These are phyloP conservation scores for Vachellia pachyceras DNA, from an alignment of 306 rosid species.

Conservation along the genomic window DNA sequence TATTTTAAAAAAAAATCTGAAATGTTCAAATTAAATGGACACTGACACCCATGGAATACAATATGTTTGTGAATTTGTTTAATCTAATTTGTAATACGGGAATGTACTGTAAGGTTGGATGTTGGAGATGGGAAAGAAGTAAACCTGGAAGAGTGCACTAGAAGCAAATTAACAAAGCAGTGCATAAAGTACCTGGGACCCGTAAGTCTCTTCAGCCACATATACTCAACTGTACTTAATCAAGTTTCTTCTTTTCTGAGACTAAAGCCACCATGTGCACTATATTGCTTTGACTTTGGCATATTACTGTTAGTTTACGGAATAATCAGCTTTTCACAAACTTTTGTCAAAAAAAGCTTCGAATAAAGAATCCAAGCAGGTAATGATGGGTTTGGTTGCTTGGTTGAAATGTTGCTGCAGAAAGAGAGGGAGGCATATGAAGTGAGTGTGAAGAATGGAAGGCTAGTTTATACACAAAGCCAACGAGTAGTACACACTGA, in stretches of 20 bases:
- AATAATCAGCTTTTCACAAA: background rate
- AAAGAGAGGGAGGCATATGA: conserved; percentile 78
- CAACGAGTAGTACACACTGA: conserved; percentile 50
- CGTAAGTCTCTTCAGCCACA: conserved; percentile 49
- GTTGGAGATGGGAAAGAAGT: conserved; percentile 81
- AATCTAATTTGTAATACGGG: conserved; percentile 3
- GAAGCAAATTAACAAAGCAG: conserved; percentile 57
- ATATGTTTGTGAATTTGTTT: background rate
- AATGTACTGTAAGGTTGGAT: conserved; percentile 73
- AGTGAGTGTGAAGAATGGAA: conserved; percentile 65
- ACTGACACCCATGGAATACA: no score
- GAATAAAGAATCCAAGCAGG: background rate
- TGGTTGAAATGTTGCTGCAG: conserved; percentile 46
- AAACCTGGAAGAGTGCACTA: conserved; percentile 54
- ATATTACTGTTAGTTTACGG: background rate
- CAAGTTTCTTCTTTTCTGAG: background rate
- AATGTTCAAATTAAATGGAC: background rate
- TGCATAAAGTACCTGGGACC: conserved; percentile 85
- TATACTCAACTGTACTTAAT: background rate
- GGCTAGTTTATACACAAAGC: conserved; percentile 66
- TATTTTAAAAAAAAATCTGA: no score
- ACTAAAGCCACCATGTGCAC: background rate
- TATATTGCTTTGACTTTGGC: background rate
- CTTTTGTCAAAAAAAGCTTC: conserved; percentile 13
- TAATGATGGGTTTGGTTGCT: background rate